Conservation (phyloP, 1,284 basidiomycete genomes). For the Fomitopsis palustris region DNA sequence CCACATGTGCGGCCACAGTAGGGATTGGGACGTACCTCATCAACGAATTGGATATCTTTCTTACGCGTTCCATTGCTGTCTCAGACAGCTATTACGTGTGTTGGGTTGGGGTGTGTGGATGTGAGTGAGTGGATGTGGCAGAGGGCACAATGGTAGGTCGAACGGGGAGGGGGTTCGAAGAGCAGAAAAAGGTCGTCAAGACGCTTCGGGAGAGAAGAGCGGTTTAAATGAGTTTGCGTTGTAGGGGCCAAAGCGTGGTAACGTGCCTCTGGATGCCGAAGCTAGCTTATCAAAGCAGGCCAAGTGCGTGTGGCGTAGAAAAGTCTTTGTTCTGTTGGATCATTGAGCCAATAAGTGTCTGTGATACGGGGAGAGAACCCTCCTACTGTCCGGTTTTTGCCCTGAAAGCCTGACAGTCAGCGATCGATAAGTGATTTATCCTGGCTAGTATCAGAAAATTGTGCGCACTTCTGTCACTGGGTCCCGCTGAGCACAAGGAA, state of each 20-base stretch:
- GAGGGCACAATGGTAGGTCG: neutral
- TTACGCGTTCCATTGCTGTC: constrained; percentile 3
- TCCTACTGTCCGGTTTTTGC: neutral
- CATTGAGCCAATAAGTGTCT: neutral
- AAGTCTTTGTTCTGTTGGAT: neutral
- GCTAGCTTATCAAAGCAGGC: neutral
- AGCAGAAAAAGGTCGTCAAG: neutral
- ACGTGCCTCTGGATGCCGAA: neutral
- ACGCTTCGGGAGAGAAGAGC: neutral
- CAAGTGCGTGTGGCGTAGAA: neutral
- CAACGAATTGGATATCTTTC: constrained; percentile 4
- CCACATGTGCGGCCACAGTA: neutral
- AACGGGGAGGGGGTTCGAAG: neutral
- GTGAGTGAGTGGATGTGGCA: neutral
- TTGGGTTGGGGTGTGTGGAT: neutral
- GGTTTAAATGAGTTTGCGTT: neutral
- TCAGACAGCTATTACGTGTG: neutral
- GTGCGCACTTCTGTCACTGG: neutral
- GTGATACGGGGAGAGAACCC: neutral
- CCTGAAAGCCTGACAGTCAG: neutral
- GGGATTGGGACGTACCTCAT: neutral
- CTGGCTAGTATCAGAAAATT: neutral
- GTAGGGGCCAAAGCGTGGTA: neutral
- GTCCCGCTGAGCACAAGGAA: neutral
- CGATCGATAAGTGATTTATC: neutral